Conservation (phyloP, 257 asterid species). For the Capsicum pubescens region DNA sequence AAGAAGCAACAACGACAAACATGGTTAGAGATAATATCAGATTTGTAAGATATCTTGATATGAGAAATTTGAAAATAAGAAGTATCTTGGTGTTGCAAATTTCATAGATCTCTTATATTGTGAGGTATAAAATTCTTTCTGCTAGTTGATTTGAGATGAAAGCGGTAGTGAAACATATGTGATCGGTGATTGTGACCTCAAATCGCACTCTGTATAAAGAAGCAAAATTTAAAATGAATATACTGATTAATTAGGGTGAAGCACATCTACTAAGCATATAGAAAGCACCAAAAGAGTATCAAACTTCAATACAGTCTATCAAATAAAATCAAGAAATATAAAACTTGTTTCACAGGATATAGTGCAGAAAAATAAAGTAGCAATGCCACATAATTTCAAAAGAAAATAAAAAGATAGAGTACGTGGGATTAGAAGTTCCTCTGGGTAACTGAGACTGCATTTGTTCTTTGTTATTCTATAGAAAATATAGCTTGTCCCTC, state of each 20-base stretch:
- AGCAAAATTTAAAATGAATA: background rate
- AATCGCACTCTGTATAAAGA: background rate
- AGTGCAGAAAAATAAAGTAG: background rate
- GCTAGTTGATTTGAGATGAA: background rate
- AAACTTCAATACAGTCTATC: background rate
- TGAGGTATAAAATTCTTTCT: background rate
- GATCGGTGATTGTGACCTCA: background rate
- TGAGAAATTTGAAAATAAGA: no score
- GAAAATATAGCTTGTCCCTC: background rate
- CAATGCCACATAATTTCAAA: background rate
- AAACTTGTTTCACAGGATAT: conserved; percentile 1
- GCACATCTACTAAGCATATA: background rate
- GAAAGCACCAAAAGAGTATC: background rate
- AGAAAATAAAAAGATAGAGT: background rate
- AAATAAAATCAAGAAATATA: conserved; percentile 17
- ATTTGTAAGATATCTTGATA: no score
- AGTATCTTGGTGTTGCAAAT: no score
- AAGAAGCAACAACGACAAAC: no score
- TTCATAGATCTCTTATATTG: background rate
- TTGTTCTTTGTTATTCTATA: background rate
- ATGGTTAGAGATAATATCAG: no score
- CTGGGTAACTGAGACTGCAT: background rate
- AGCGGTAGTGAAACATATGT: background rate
- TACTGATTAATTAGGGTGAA: no score
- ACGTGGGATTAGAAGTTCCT: background rate